Base-by-base conservation (phyloP, 2,329 filamentous ascomycete species). In the Apiospora hydei region DNA sequence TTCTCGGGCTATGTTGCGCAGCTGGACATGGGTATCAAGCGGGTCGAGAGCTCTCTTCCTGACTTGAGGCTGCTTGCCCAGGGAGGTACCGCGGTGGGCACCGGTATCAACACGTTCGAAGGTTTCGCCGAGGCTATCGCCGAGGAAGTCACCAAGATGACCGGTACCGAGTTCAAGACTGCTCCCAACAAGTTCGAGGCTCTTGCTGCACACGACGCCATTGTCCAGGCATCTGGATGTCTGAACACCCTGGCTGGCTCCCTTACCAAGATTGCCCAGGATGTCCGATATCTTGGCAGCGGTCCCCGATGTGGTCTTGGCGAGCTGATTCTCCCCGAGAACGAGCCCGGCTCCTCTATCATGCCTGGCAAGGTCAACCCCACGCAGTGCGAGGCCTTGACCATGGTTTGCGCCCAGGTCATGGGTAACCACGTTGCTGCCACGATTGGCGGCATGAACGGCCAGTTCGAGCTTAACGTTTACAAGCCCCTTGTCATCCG, bases 351-450 rank as follows among this genome's bases (percentile, higher is more conserved):
- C 75, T 96, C 93, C 80, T 97, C 94, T 78, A 98, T 99, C 88
- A 99, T 99, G 96, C 96, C 96, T 64, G 96, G 96, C 80, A 99
- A 99, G 88, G 96, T 99, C 82, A 99, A 99, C 88, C 96, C 96
- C 44, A 99, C 96, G 44, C 96, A 99, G 86, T 98, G 95, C 85
- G 96, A 99, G 88, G 94, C 95, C 74, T 87, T 99, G 83, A 98
- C 96, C 78, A 99, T 99, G 96, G 88, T 98, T 73, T 98, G 96
- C 87, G 91, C 94, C 26, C 96, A 99, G 85, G 96, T 99, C 74
- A 98, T 98, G 89, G 96, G 96, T 80, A 99, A 99, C 89, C 92
- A 98, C 82, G 93, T 95, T 70, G 94, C 96, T 49, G 92, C 94
- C 73, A 98, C 96, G 43, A 94, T 98, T 78, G 94, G 95, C 75